Evolutionary conservation across 352 stramenopile genomes (phyloP).

Genomic region (Pythium sp.): DNA sequence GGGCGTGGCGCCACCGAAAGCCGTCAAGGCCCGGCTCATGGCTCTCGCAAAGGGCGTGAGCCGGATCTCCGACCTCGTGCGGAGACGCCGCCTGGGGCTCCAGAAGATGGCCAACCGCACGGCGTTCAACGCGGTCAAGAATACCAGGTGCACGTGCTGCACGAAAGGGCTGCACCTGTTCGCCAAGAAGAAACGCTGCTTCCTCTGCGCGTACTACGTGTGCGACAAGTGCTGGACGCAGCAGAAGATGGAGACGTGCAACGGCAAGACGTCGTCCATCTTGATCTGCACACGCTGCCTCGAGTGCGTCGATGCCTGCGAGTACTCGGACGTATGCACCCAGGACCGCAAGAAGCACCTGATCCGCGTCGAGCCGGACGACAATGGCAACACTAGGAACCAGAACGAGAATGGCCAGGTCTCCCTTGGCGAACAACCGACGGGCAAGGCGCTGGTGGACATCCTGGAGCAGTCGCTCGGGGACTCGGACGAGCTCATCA

Average conservation of each 20-base stretch:
- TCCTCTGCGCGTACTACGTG: slow-evolving; percentile 47
- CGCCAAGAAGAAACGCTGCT: slow-evolving; percentile 30
- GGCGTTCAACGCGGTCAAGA: slow-evolving; percentile 22
- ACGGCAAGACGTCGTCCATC: slow-evolving; percentile 28
- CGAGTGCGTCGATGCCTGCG: slow-evolving; percentile 39
- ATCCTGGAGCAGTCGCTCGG: slow-evolving; percentile 25
- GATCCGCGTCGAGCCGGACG: slow-evolving; percentile 9
- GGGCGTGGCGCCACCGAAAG: slow-evolving; percentile 23
- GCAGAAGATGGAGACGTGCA: slow-evolving; percentile 42
- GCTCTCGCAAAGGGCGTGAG: slow-evolving; percentile 27
- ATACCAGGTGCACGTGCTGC: slow-evolving; percentile 41
- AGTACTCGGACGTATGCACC: slow-evolving; percentile 29
- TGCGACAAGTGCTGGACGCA: slow-evolving; percentile 38
- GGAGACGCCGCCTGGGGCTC: slow-evolving; percentile 27
- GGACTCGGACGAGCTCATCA: slow-evolving; percentile 22
- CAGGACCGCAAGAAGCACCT: neutral
- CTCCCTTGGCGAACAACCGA: neutral
- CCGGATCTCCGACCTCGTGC: slow-evolving; percentile 32
- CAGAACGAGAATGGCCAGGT: neutral
- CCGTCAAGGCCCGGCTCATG: slow-evolving; percentile 21
- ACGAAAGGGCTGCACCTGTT: slow-evolving; percentile 38
- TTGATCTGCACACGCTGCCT: slow-evolving; percentile 40
- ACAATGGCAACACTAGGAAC: neutral
- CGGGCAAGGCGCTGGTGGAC: neutral
- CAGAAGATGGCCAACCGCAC: slow-evolving; percentile 29